Evolutionary conservation across 2,329 filamentous ascomycete genomes (phyloP).

Genomic region (Pyrenophora seminiperda): DNA sequence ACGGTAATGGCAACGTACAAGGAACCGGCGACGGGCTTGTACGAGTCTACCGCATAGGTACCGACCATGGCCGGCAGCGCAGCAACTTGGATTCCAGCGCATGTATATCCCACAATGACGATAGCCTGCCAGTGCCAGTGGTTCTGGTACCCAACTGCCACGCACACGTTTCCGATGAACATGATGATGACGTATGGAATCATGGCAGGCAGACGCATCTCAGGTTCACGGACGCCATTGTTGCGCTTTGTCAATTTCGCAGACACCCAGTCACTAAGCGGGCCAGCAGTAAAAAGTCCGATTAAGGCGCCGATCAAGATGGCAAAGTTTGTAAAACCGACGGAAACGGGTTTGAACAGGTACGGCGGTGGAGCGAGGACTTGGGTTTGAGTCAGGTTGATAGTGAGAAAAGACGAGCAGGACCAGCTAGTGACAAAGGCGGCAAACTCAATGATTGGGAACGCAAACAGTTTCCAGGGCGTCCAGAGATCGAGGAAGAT

Average conservation of each 20-base stretch:
- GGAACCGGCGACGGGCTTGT: slow-evolving; percentile 66
- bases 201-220: slow-evolving; percentile 63
- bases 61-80: slow-evolving; percentile 64
- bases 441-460: slow-evolving; percentile 67
- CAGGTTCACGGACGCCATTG: slow-evolving; percentile 61
- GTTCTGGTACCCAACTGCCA: slow-evolving; percentile 59
- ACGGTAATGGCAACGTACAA: slow-evolving; percentile 67
- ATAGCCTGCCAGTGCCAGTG: slow-evolving; percentile 61
- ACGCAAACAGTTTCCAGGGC: slow-evolving; percentile 66
- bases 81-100: slow-evolving; percentile 63
- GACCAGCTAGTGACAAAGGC: slow-evolving; percentile 67
- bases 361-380: slow-evolving; percentile 62
- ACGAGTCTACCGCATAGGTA: slow-evolving; percentile 66
- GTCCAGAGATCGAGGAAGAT: slow-evolving; percentile 63
- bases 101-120: slow-evolving; percentile 63
- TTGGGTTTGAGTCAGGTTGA: slow-evolving; percentile 65
- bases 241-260: slow-evolving; percentile 60
- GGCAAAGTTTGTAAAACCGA: slow-evolving; percentile 64
- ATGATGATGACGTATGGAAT: slow-evolving; percentile 63
- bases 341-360: slow-evolving; percentile 56
- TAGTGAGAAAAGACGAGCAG: slow-evolving; percentile 61
- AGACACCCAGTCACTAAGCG: slow-evolving; percentile 62
- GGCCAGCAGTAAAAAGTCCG: slow-evolving; percentile 61
- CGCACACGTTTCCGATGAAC: slow-evolving; percentile 63
- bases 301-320: slow-evolving; percentile 60